Conservation (phyloP, 148 eudicot genomes). For the Drosera capensis region DNA sequence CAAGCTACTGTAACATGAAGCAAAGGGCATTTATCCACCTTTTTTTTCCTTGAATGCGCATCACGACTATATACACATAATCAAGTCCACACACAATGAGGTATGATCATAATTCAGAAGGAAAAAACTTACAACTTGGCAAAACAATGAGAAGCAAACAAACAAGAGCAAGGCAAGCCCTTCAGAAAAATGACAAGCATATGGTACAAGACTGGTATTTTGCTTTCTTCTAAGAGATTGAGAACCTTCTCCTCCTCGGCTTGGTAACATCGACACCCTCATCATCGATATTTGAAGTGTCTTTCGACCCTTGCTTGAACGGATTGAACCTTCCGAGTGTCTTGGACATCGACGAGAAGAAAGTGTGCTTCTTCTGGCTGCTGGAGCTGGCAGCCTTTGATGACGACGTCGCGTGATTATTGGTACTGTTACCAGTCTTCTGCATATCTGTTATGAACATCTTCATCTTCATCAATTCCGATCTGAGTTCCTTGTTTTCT, state of each 20-base stretch:
- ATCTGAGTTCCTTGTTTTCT: constrained; percentile 57
- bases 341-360: constrained; percentile 80
- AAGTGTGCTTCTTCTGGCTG: constrained; percentile 29
- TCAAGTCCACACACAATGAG: too few species aligned
- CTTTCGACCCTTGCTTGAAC: constrained; percentile 86
- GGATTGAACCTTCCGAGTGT: constrained; percentile 81
- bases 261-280: constrained; percentile 50
- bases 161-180: too few species aligned
- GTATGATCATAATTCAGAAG: too few species aligned
- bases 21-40: too few species aligned
- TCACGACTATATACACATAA: too few species aligned
- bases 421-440: constrained; percentile 9
- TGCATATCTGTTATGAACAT: constrained; percentile 52
- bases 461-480: constrained; percentile 73
- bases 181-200: too few species aligned
- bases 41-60: too few species aligned
- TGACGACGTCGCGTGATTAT: constrained; percentile 27
- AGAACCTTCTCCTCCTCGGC: constrained; percentile 87
- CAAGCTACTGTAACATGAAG: too few species aligned
- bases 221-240: constrained; percentile 37
- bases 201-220: too few species aligned
- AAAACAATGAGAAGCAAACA: too few species aligned
- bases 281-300: constrained; percentile 57
- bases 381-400: constrained; percentile 8
- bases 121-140: too few species aligned